Conservation (phyloP, 2,329 filamentous ascomycete species). For the Xylariomycetidae sp. region DNA sequence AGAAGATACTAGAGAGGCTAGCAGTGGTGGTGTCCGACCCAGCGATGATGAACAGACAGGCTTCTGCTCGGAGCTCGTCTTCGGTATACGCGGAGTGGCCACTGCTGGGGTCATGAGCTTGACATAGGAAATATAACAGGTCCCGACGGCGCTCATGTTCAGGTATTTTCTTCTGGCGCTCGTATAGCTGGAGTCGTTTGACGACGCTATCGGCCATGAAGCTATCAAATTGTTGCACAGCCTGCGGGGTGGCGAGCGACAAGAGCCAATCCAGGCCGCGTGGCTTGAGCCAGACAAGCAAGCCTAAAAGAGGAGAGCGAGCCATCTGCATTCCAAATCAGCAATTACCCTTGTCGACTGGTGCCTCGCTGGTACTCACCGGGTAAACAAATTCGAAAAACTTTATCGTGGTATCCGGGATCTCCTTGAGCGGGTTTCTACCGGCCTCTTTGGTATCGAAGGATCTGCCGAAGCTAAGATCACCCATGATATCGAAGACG, state of each 20-base stretch:
- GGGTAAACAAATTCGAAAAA: conserved; percentile 15
- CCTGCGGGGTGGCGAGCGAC: conserved; percentile 5
- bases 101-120: conserved; percentile 13
- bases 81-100: conserved; percentile 10
- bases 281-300: conserved; percentile 14
- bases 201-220: conserved; percentile 14
- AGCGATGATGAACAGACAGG: conserved; percentile 15
- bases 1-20: conserved; percentile 14
- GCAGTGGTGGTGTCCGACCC: conserved; percentile 17
- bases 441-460: conserved; percentile 21
- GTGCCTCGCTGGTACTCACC: conserved; percentile 7
- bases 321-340: too few species aligned
- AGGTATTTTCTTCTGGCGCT: conserved; percentile 6
- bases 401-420: conserved; percentile 10
- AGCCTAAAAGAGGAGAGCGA: conserved; percentile 6
- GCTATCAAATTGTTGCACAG: conserved; percentile 8
- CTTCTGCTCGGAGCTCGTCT: conserved; percentile 11
- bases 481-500: conserved; percentile 17
- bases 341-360: too few species aligned
- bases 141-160: conserved; percentile 15
- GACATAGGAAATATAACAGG: conserved; percentile 17
- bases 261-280: conserved; percentile 13
- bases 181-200: conserved; percentile 10
- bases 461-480: conserved; percentile 18
- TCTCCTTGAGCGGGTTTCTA: conserved; percentile 10